Evolutionary conservation across 2,329 filamentous ascomycete genomes (phyloP).

Genomic region (Neobulgaria alba): DNA sequence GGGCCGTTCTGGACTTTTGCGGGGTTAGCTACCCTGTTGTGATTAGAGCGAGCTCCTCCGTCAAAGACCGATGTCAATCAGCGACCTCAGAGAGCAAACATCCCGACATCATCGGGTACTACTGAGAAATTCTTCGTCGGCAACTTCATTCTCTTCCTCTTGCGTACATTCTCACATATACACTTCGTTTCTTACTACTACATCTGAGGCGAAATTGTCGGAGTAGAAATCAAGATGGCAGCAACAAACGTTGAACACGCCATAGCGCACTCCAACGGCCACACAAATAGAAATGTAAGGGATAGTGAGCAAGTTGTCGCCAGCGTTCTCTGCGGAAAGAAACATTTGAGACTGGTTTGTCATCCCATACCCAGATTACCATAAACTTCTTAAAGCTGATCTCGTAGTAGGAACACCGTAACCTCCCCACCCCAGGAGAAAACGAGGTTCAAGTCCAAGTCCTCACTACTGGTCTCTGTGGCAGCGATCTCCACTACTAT

Average conservation of each 20-base stretch:
- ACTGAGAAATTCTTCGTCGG: background rate
- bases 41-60: background rate
- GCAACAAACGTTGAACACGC: too few relatives aligned
- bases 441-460: conserved; percentile 76
- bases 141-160: background rate
- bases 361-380: conserved; percentile 1
- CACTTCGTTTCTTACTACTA: background rate
- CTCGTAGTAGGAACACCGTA: conserved; percentile 25
- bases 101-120: background rate
- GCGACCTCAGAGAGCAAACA: background rate
- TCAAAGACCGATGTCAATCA: background rate
- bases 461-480: conserved; percentile 93
- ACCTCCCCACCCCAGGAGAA: conserved; percentile 18
- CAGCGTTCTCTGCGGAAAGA: conserved; percentile 27
- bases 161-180: too few relatives aligned
- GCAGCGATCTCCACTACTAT: conserved; percentile 97
- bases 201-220: background rate
- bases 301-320: conserved; percentile 19
- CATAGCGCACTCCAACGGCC: too few relatives aligned
- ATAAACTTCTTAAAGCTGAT: background rate
- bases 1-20: too few relatives aligned
- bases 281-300: background rate
- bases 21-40: too few relatives aligned
- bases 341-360: conserved; percentile 28
- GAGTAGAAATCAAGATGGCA: too few relatives aligned